phyloP scores from a whole-genome alignment of 495 filamentous ascomycete species.

The Podospora tetraspora region DNA sequence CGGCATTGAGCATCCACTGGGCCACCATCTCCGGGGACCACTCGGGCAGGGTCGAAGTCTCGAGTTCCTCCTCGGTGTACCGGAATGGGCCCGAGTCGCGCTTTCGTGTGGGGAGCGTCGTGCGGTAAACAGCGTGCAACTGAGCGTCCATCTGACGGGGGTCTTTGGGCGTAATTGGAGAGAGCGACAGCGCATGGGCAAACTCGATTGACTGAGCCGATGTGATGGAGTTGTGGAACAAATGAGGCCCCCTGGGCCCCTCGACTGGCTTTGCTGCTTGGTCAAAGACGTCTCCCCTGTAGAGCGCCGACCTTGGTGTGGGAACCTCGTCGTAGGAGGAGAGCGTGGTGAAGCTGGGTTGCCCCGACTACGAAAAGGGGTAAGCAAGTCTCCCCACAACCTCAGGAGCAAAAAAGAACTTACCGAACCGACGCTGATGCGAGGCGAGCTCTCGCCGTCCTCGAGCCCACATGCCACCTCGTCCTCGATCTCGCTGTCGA shows the following conservation, averaged over 20 bases:
- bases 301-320: constrained; percentile 56
- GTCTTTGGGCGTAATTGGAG: constrained; percentile 52
- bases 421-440: constrained; percentile 63
- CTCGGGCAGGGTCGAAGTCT: constrained; percentile 49
- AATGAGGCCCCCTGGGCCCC: constrained; percentile 78
- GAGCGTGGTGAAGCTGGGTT: constrained; percentile 65
- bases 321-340: constrained; percentile 71
- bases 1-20: constrained; percentile 67
- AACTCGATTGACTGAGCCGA: constrained; percentile 49
- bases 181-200: constrained; percentile 58
- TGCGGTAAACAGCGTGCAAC: constrained; percentile 31
- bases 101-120: constrained; percentile 27
- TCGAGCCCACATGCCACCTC: constrained; percentile 32
- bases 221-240: constrained; percentile 65
- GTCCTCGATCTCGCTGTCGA: constrained; percentile 46
- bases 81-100: constrained; percentile 39
- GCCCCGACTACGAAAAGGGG: constrained; percentile 43
- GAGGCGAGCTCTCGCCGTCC: constrained; percentile 59
- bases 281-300: constrained; percentile 32
- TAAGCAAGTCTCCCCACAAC: constrained; percentile 19
- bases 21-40: constrained; percentile 77
- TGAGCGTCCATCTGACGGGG: constrained; percentile 33
- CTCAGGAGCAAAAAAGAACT: constrained; percentile 24
- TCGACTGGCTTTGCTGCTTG: constrained; percentile 55
- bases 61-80: constrained; percentile 51